A percentile compares a stretch with the other conserved stretches of the same genome.
phyloP scores from a whole-genome alignment of 2,329 filamentous ascomycete species.

The Diatrype stigma region DNA sequence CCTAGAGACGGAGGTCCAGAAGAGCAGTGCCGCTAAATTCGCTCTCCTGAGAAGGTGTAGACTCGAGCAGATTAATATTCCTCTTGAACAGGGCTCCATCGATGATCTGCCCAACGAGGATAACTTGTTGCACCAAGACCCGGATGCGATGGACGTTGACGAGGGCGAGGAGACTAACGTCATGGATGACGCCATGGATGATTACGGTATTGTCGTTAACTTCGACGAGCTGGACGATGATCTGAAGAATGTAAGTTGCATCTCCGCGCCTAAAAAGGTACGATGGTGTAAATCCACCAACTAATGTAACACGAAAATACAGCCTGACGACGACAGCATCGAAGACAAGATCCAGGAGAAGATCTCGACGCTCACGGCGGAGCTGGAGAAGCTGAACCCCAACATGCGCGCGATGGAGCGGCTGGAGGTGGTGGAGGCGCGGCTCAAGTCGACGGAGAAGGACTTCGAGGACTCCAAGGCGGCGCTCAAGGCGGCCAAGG shows the following conservation, averaged over 20 bases:
- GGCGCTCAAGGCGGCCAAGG: constrained; percentile 68
- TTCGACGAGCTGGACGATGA: constrained; percentile 81
- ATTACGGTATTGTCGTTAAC: constrained; percentile 88
- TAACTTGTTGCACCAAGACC: constrained; percentile 68
- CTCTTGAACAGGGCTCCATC: constrained; percentile 70
- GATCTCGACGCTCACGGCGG: constrained; percentile 67
- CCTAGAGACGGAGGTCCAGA: constrained; percentile 82
- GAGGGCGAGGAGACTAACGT: constrained; percentile 60
- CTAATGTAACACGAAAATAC: neutral
- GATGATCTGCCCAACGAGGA: constrained; percentile 87
- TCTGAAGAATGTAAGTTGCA: constrained; percentile 66
- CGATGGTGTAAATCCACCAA: constrained; percentile 19
- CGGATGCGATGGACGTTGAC: constrained; percentile 91
- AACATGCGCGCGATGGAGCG: constrained; percentile 96
- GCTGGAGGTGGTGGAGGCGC: constrained; percentile 77
- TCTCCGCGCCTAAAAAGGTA: constrained; percentile 21
- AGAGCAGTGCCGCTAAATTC: constrained; percentile 79
- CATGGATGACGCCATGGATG: constrained; percentile 66
- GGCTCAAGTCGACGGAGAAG: constrained; percentile 78
- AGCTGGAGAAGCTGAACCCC: constrained; percentile 91
- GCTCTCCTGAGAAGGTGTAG: constrained; percentile 82
- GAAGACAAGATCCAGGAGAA: constrained; percentile 76
- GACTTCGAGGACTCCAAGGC: constrained; percentile 84
- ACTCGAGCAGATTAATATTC: constrained; percentile 86
- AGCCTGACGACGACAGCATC: constrained; percentile 65